Percentiles rank a stretch among this genome's conserved stretches.
Evolutionary conservation across 2,329 filamentous ascomycete genomes (phyloP).

Genomic region (Tolypocladium amazonense): DNA sequence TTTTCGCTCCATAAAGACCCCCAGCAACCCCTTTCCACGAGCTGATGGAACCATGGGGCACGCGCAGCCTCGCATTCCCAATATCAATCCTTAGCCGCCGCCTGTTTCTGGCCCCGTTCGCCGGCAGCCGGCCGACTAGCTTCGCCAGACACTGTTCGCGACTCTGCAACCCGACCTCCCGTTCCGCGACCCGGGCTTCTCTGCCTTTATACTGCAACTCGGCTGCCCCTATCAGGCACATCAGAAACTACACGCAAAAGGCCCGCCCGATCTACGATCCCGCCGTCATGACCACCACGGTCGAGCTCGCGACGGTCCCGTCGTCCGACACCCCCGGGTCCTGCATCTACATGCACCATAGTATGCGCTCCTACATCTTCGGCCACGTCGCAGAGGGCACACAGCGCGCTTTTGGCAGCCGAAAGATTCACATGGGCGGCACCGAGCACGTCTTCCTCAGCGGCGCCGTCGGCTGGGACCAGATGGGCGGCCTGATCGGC

Average conservation of each 20-base stretch:
- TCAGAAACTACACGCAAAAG: background rate
- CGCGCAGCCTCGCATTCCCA: constrained; percentile 7
- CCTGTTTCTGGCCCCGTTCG: background rate
- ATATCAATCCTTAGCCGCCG: constrained; percentile 1
- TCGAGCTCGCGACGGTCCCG: constrained; percentile 71
- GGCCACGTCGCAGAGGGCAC: constrained; percentile 76
- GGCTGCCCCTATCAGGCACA: too few species aligned
- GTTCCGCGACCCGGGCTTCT: background rate
- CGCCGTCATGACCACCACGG: constrained; percentile 55
- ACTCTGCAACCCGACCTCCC: background rate
- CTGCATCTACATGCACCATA: constrained; percentile 66
- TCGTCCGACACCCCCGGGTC: constrained; percentile 83
- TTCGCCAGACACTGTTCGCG: background rate
- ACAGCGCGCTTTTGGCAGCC: constrained; percentile 64
- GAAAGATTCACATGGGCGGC: constrained; percentile 53
- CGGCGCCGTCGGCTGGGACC: constrained; percentile 65
- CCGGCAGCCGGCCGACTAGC: background rate
- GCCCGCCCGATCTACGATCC: background rate
- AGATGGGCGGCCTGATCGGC: constrained; percentile 72
- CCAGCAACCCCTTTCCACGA: background rate
- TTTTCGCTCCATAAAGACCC: background rate
- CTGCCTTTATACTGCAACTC: background rate
- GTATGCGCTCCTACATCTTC: constrained; percentile 74
- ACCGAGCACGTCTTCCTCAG: constrained; percentile 74
- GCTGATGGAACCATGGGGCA: constrained; percentile 20